phyloP scores from a whole-genome alignment of 148 eudicot species.

The Euryodendron excelsum region DNA sequence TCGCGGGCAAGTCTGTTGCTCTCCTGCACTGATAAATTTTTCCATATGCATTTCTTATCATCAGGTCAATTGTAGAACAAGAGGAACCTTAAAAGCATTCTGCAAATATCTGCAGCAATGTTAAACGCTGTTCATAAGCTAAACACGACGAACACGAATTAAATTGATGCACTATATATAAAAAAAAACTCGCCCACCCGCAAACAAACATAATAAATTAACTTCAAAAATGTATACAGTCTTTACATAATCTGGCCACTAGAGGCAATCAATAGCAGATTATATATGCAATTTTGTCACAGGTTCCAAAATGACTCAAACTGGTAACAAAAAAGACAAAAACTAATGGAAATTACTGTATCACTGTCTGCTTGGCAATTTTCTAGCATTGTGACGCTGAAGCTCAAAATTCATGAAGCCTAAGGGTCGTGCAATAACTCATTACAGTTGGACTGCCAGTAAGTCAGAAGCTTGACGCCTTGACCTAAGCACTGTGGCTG shows the following conservation, averaged over 20 bases:
- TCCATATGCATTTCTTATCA: conserved; percentile 99
- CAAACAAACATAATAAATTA: not conserved
- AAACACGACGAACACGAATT: not conserved
- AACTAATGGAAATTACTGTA: no score
- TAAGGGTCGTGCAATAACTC: no score
- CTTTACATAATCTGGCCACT: not conserved
- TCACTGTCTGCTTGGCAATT: no score
- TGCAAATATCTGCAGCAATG: conserved; percentile 76
- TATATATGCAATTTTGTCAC: not conserved
- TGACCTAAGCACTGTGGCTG: no score
- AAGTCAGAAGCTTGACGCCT: no score
- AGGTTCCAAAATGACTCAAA: not conserved
- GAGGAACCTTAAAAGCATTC: conserved; percentile 96
- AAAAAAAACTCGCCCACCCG: not conserved
- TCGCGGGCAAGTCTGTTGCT: conserved; percentile 94
- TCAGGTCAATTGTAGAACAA: conserved; percentile 93
- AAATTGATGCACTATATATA: not conserved
- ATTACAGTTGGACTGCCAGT: no score
- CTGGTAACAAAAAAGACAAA: no score
- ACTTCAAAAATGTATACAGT: not conserved
- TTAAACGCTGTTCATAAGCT: not conserved
- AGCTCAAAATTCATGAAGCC: no score
- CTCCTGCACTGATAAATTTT: conserved; percentile 85
- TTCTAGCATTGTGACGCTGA: no score
- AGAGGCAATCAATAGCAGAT: not conserved